Percentiles rank a stretch among this genome's conserved stretches.
These are phyloP conservation scores for Podaxis mareebaensis DNA, from an alignment of 768 basidiomycete genomes.

Conservation along the genomic window DNA sequence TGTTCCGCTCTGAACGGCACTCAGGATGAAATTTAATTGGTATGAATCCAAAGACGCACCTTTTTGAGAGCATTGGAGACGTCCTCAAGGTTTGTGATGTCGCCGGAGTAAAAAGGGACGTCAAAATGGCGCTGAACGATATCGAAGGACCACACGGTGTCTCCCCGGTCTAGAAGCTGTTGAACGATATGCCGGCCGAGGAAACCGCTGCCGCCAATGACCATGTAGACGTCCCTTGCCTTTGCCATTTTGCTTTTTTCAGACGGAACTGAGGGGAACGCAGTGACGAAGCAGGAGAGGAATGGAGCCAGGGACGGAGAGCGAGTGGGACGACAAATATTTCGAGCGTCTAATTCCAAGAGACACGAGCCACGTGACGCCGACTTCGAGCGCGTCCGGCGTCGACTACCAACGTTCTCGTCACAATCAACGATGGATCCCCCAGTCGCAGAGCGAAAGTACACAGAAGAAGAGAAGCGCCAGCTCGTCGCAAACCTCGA, in stretches of 20 bases:
- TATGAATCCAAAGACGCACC: slow-evolving; percentile 41
- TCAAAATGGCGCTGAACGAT: slow-evolving; percentile 89
- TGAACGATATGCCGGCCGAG: slow-evolving; percentile 91
- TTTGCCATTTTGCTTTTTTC: slow-evolving; percentile 32
- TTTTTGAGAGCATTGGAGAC: slow-evolving; percentile 73
- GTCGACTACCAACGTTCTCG: slow-evolving; percentile 6
- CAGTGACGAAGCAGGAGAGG: neutral
- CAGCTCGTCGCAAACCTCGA: slow-evolving; percentile 78
- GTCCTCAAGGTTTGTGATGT: slow-evolving; percentile 78
- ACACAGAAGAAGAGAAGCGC: slow-evolving; percentile 68
- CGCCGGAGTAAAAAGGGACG: slow-evolving; percentile 85
- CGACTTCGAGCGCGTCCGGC: slow-evolving; percentile 21
- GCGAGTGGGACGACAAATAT: slow-evolving; percentile 18
- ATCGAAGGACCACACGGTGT: slow-evolving; percentile 85
- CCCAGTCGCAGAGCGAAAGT: slow-evolving; percentile 32
- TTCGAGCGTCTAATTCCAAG: slow-evolving; percentile 25
- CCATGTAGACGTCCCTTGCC: slow-evolving; percentile 72
- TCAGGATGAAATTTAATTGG: slow-evolving; percentile 3
- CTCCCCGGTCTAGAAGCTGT: slow-evolving; percentile 74
- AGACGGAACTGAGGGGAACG: neutral
- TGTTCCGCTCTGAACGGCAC: slow-evolving; percentile 59
- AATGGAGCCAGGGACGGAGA: neutral
- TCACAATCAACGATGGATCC: slow-evolving; percentile 29
- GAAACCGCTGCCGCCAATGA: slow-evolving; percentile 94
- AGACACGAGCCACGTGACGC: slow-evolving; percentile 36